These are phyloP conservation scores for barley (Hordeum vulgare) DNA, from an alignment of 176 grass and related monocot genomes.

Conservation along the genomic window DNA sequence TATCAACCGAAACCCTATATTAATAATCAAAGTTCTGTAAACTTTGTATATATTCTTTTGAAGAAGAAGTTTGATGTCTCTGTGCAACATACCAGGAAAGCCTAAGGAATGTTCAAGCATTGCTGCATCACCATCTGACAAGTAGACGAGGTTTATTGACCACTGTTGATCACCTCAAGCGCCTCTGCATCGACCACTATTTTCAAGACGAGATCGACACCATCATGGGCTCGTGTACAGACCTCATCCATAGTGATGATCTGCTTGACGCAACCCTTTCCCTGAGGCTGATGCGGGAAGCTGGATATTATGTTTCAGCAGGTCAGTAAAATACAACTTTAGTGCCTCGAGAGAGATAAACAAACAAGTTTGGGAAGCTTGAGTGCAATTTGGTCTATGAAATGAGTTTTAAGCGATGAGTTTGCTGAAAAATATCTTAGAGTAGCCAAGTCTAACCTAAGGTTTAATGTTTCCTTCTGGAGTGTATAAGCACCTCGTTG, in stretches of 20 bases:
- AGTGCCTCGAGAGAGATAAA: neutral
- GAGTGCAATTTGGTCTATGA: neutral
- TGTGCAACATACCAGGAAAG: neutral
- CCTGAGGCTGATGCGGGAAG: constrained; percentile 39
- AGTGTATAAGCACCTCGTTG: neutral
- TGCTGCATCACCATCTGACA: neutral
- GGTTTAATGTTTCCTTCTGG: neutral
- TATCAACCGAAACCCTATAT: too few relatives aligned
- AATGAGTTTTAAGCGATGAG: neutral
- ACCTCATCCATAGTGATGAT: neutral
- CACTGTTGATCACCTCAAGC: constrained; percentile 32
- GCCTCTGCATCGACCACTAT: constrained; percentile 43
- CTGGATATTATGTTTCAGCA: constrained; percentile 29
- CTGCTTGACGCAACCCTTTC: constrained; percentile 23
- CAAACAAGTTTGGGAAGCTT: neutral
- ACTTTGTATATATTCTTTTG: neutral
- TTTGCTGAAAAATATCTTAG: neutral
- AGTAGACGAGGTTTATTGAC: neutral
- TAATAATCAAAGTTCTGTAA: neutral
- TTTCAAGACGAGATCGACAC: constrained; percentile 27
- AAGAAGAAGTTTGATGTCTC: neutral
- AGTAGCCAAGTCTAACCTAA: neutral
- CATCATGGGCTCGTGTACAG: neutral
- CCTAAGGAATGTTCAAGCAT: neutral
- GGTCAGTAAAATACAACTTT: constrained; percentile 11